These are phyloP conservation scores for Vitis labrusca DNA, from an alignment of 164 flowering plant genomes.

Conservation along the genomic window DNA sequence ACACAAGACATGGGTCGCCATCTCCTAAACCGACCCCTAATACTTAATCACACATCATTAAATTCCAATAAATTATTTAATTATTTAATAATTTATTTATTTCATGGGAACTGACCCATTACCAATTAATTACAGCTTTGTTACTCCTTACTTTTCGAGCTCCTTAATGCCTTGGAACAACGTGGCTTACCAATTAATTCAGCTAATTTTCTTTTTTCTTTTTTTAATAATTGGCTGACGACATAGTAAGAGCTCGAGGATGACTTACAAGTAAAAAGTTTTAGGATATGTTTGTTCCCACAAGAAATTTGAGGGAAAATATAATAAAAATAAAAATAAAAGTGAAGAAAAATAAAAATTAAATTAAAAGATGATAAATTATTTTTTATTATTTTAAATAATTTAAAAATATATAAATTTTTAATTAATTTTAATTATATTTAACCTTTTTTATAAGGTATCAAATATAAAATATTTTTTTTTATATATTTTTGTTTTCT, in stretches of 20 bases:
- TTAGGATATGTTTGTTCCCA: too few relatives aligned
- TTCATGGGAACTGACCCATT: constrained; percentile 2
- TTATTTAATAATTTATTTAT: not conserved
- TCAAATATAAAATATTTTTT: too few relatives aligned
- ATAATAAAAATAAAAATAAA: too few relatives aligned
- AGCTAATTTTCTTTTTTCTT: not conserved
- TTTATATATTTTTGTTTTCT: too few relatives aligned
- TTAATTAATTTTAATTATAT: too few relatives aligned
- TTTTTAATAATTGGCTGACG: not conserved
- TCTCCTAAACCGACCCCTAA: not conserved
- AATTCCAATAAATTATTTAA: not conserved
- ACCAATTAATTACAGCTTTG: not conserved
- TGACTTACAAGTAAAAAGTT: not conserved
- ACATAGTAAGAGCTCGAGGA: constrained; percentile 7
- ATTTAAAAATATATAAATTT: too few relatives aligned
- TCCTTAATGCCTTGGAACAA: not conserved
- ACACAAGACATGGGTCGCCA: constrained; percentile 29
- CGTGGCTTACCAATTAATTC: not conserved
- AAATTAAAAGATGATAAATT: too few relatives aligned
- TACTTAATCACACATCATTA: not conserved
- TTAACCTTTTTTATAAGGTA: too few relatives aligned
- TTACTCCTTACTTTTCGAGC: constrained; percentile 9
- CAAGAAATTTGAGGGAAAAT: too few relatives aligned
- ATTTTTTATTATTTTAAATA: too few relatives aligned
- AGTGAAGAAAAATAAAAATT: too few relatives aligned